These are phyloP conservation scores for Pugionium dolabratum DNA, from an alignment of 345 rosid genomes.

Conservation along the genomic window DNA sequence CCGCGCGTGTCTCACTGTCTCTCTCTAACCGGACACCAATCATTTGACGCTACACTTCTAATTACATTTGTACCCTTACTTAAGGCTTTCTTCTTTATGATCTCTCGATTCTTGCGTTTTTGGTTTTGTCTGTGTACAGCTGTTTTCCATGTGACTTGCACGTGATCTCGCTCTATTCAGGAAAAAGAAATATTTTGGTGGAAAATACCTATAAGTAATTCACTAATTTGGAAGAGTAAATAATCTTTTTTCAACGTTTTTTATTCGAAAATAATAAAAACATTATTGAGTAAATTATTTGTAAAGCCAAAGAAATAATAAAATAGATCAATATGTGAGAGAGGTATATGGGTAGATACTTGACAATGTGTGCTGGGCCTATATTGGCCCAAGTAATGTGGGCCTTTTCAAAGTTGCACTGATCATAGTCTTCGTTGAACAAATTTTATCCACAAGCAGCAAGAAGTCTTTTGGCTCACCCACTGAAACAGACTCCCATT, in stretches of 20 bases:
- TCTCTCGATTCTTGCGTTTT: slow-evolving; percentile 14
- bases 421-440: background rate
- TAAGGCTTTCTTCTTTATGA: too few relatives aligned
- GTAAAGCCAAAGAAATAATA: too few relatives aligned
- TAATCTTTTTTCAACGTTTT: too few relatives aligned
- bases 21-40: slow-evolving; percentile 41
- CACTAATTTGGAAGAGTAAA: too few relatives aligned
- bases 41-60: slow-evolving; percentile 24
- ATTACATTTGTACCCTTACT: too few relatives aligned
- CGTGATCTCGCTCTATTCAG: slow-evolving; percentile 13
- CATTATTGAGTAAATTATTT: too few relatives aligned
- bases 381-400: background rate
- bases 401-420: slow-evolving; percentile 1
- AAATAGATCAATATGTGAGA: too few relatives aligned
- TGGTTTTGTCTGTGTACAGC: slow-evolving; percentile 20
- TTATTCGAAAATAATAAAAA: too few relatives aligned
- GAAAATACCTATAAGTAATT: background rate
- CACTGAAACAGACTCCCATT: slow-evolving; percentile 15
- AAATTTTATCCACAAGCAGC: slow-evolving; percentile 28
- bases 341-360: background rate
- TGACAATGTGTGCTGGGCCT: background rate
- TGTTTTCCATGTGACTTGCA: slow-evolving; percentile 27
- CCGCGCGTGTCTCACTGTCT: slow-evolving; percentile 34
- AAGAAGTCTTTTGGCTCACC: slow-evolving; percentile 26
- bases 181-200: background rate